A percentile compares a stretch with the other conserved stretches of the same genome.
These are phyloP conservation scores for Lactarius quietus DNA, from an alignment of 768 basidiomycete genomes.

Conservation along the genomic window DNA sequence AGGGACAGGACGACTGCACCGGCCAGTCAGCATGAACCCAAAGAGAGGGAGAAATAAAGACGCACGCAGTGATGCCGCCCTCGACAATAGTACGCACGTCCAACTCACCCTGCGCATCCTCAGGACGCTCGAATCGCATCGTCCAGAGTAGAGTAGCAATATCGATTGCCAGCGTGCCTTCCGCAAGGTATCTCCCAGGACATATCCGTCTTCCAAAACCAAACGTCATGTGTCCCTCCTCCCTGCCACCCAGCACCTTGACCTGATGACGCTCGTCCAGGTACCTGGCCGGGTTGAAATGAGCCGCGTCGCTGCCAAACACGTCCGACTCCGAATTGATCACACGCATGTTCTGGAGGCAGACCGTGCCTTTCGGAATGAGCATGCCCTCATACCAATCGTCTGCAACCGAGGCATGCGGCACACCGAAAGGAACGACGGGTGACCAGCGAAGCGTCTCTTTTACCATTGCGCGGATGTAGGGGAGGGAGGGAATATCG, in stretches of 20 bases:
- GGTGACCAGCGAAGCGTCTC: conserved; percentile 28
- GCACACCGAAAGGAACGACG: conserved; percentile 9
- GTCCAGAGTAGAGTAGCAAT: conserved; percentile 26
- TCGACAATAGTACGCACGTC: neutral
- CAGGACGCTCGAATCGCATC: too few relatives aligned
- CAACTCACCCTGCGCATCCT: conserved; percentile 5
- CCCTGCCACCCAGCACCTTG: too few relatives aligned
- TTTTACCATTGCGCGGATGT: conserved; percentile 36
- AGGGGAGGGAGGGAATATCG: conserved; percentile 36
- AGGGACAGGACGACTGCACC: conserved; percentile 13
- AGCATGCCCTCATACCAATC: conserved; percentile 19
- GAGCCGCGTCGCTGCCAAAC: neutral
- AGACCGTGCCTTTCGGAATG: conserved; percentile 16
- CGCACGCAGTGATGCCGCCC: conserved; percentile 11
- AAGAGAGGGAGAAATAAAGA: neutral
- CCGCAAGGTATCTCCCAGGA: conserved; percentile 33
- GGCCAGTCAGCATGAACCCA: neutral
- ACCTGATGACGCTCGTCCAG: too few relatives aligned
- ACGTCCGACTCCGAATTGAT: neutral
- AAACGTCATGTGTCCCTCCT: conserved; percentile 6
- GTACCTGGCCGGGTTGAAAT: neutral
- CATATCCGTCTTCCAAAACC: conserved; percentile 33
- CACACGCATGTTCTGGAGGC: neutral
- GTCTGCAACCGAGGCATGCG: neutral
- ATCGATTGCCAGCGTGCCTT: conserved; percentile 32